Evolutionary conservation across 2,329 filamentous ascomycete genomes (phyloP), one percentile per base, ranked within the genome.

Genomic region (Tolypocladium ovalisporum): DNA sequence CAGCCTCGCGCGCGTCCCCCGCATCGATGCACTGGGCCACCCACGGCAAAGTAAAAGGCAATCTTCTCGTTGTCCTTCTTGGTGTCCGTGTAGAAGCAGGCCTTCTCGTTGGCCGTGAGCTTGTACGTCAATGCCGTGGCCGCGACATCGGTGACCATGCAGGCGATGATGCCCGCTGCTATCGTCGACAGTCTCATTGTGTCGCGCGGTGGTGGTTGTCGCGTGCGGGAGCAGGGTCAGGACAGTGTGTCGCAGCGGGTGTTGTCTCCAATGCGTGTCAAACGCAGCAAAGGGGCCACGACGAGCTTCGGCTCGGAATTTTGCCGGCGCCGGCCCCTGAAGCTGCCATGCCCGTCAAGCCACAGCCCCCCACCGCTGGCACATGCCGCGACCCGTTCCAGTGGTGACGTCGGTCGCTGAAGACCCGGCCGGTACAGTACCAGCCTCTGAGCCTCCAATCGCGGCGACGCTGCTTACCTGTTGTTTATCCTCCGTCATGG

Each of bases 21-120:
- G 5, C 36, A 19, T 53, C 13, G 17, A 54, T 34, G 54, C 54
- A 57, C 56, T 12, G 35, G 17, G 27, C 35, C 19, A 76, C 87
- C 64, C 78, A 99, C 94, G 60, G 94, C 95, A 76, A 99, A 99
- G 79, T 99, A 99, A 71, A 99, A 99, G 54, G 94, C 92, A 64
- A 99, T 80, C 83, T 99, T 99, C 67, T 89, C 84, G 65, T 87
- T 87, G 71, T 83, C 81, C 70, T 88, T 83, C 62, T 91, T 85
- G 57, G 93, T 87, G 64, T 84, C 78, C 58, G 89, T 83, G 73
- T 89, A 97, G 83, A 99, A 99, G 79, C 94, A 99, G 60, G 94
- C 90, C 75, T 89, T 91, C 79, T 97, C 94, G 77, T 95, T 89
- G 54, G 94, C 89, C 55, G 81, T 76, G 52, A 99, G 81, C 75